Conservation (phyloP, 2,329 filamentous ascomycete species). For the Colletotrichum brevisporum region DNA sequence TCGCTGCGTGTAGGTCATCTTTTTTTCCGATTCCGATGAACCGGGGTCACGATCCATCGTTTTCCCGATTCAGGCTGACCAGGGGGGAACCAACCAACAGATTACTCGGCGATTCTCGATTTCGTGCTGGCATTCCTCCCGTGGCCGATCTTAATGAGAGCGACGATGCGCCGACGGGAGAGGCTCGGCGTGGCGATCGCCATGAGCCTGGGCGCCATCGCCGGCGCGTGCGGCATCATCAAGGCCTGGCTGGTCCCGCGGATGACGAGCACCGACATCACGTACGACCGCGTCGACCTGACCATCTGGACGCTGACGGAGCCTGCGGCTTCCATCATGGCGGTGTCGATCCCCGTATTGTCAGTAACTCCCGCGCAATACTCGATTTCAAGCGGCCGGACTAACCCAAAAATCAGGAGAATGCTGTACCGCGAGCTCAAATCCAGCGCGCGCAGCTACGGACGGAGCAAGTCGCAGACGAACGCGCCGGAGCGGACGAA, state of each 20-base stretch:
- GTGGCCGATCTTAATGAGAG: slow-evolving; percentile 52
- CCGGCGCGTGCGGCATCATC: slow-evolving; percentile 51
- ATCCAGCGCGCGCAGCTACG: slow-evolving; percentile 48
- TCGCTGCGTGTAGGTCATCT: slow-evolving; percentile 48
- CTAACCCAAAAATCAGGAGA: slow-evolving; percentile 42
- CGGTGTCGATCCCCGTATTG: slow-evolving; percentile 52
- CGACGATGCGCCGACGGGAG: slow-evolving; percentile 50
- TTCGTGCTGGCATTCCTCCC: slow-evolving; percentile 52
- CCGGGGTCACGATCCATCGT: too few relatives aligned
- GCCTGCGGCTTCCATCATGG: slow-evolving; percentile 54
- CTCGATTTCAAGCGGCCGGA: too few relatives aligned
- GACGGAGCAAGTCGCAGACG: slow-evolving; percentile 42
- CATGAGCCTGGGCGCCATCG: slow-evolving; percentile 53
- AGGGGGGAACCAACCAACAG: slow-evolving; percentile 40
- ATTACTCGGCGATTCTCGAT: slow-evolving; percentile 52
- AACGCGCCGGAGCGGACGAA: slow-evolving; percentile 38
- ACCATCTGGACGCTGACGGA: slow-evolving; percentile 54
- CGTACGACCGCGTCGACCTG: slow-evolving; percentile 52
- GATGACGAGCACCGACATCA: slow-evolving; percentile 51
- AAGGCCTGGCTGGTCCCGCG: slow-evolving; percentile 50
- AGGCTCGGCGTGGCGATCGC: slow-evolving; percentile 52
- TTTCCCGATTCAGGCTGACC: too few relatives aligned
- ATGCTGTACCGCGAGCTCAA: slow-evolving; percentile 53
- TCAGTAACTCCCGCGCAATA: slow-evolving; percentile 39
- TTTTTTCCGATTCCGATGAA: too few relatives aligned